Evolutionary conservation across 225 moss, liverwort and hornwort genomes (phyloP).

Genomic region (Asterella californica): DNA sequence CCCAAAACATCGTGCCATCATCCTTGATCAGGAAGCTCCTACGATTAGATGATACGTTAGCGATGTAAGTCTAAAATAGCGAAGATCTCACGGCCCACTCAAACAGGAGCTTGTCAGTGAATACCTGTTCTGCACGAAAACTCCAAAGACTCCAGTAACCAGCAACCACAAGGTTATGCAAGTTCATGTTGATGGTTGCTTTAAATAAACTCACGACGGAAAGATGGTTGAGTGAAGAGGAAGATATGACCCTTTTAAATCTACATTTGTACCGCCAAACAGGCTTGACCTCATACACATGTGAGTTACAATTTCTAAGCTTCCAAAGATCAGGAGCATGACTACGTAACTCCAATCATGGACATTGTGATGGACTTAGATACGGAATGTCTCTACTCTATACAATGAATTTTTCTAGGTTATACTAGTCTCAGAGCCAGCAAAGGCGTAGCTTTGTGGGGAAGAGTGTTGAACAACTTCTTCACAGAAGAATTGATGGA

Average conservation of each 20-base stretch:
- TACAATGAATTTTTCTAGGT: constrained; percentile 33
- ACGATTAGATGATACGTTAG: background rate
- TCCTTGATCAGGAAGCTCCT: background rate
- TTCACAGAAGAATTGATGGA: background rate
- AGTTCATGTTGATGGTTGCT: background rate
- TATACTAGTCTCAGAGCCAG: constrained; percentile 14
- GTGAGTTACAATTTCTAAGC: constrained; percentile 20
- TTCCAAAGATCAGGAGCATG: constrained; percentile 20
- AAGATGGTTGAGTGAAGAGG: constrained; percentile 9
- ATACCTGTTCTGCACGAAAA: background rate
- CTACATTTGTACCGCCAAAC: constrained; percentile 35
- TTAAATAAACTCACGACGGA: background rate
- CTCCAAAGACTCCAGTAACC: background rate
- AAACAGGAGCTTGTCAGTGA: background rate
- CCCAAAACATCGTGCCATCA: background rate
- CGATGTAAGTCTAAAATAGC: background rate
- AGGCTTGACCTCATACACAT: constrained; percentile 25
- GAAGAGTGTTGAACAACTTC: constrained; percentile 5
- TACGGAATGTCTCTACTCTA: constrained; percentile 29
- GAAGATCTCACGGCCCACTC: background rate
- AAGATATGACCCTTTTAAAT: constrained; percentile 24
- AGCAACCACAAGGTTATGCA: background rate
- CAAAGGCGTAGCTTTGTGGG: background rate
- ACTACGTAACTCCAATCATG: constrained; percentile 9
- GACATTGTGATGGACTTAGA: constrained; percentile 19